Conservation (phyloP, 768 basidiomycete genomes). For the Psilocybe sp. region DNA sequence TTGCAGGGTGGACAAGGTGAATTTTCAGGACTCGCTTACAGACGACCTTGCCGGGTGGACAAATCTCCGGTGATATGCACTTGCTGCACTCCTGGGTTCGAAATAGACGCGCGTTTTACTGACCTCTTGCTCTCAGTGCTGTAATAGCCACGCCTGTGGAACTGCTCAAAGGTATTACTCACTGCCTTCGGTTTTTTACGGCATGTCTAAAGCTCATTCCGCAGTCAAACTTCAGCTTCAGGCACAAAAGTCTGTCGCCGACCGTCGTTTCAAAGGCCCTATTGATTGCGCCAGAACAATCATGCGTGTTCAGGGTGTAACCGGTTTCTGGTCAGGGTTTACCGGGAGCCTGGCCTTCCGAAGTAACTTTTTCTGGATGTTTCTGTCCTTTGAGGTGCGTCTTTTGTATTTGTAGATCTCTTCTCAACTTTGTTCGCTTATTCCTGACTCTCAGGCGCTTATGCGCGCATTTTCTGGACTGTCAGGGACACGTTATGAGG, state of each 20-base stretch:
- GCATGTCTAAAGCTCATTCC: slow-evolving; percentile 13
- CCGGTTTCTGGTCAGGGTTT: slow-evolving; percentile 75
- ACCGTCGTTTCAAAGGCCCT: slow-evolving; percentile 61
- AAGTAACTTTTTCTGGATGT: slow-evolving; percentile 79
- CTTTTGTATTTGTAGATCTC: slow-evolving; percentile 2
- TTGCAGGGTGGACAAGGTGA: slow-evolving; percentile 70
- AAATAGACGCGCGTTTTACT: no score
- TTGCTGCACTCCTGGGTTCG: no score
- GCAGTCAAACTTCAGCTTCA: slow-evolving; percentile 70
- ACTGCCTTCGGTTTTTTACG: slow-evolving; percentile 4
- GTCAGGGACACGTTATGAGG: slow-evolving; percentile 60
- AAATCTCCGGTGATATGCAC: no score
- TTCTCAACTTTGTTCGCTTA: slow-evolving; percentile 3
- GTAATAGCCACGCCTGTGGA: slow-evolving; percentile 76
- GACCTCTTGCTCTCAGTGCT: slow-evolving; percentile 38
- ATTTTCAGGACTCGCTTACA: slow-evolving; percentile 4
- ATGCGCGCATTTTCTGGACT: slow-evolving; percentile 58
- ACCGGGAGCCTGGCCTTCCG: slow-evolving; percentile 71
- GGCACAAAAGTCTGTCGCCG: slow-evolving; percentile 43
- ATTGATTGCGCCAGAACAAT: slow-evolving; percentile 68
- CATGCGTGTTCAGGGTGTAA: slow-evolving; percentile 54
- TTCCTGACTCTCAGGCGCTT: slow-evolving; percentile 39
- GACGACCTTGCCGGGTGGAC: no score
- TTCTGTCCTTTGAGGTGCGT: slow-evolving; percentile 62
- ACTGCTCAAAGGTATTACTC: slow-evolving; percentile 59